phyloP scores from a whole-genome alignment of 257 asterid species.

The Verbena officinalis region DNA sequence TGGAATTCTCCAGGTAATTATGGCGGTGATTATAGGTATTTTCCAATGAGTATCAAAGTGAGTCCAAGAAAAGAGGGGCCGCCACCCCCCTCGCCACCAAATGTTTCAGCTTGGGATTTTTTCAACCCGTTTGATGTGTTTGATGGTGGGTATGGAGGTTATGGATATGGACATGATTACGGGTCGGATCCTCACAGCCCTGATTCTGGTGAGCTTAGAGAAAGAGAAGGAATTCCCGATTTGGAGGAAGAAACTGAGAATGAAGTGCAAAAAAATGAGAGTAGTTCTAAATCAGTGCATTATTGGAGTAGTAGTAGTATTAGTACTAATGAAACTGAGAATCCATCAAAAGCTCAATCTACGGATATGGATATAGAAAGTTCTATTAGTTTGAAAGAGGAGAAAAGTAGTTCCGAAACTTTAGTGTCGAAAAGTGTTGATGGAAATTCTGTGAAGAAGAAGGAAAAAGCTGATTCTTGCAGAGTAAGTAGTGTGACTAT shows the following conservation, averaged over 20 bases:
- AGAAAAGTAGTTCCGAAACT: slow-evolving; percentile 43
- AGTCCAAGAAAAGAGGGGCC: slow-evolving; percentile 48
- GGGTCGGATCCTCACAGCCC: slow-evolving; percentile 56
- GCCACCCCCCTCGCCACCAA: slow-evolving; percentile 66
- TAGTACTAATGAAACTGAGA: slow-evolving; percentile 22
- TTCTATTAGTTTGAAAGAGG: slow-evolving; percentile 38
- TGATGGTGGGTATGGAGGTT: slow-evolving; percentile 38
- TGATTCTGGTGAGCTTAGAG: slow-evolving; percentile 61
- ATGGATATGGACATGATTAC: slow-evolving; percentile 32
- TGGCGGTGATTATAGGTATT: slow-evolving; percentile 42
- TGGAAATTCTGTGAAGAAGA: slow-evolving; percentile 46
- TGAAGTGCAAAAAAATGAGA: slow-evolving; percentile 36
- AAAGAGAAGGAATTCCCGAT: slow-evolving; percentile 75
- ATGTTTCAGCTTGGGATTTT: slow-evolving; percentile 58
- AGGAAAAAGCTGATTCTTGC: slow-evolving; percentile 44
- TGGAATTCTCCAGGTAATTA: slow-evolving; percentile 35
- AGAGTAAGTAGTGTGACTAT: slow-evolving; percentile 48
- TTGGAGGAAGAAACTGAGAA: slow-evolving; percentile 70
- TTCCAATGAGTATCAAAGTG: slow-evolving; percentile 24
- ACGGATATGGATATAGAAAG: slow-evolving; percentile 2
- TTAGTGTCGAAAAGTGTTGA: slow-evolving; percentile 38
- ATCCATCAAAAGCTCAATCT: slow-evolving; percentile 14
- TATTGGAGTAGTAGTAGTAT: slow-evolving; percentile 3
- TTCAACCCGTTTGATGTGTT: slow-evolving; percentile 53
- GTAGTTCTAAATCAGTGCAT: slow-evolving; percentile 18